A percentile compares a stretch with the other conserved stretches of the same genome.
Conservation (phyloP, 129 eudicot species). For the Kitagawia praeruptora region DNA sequence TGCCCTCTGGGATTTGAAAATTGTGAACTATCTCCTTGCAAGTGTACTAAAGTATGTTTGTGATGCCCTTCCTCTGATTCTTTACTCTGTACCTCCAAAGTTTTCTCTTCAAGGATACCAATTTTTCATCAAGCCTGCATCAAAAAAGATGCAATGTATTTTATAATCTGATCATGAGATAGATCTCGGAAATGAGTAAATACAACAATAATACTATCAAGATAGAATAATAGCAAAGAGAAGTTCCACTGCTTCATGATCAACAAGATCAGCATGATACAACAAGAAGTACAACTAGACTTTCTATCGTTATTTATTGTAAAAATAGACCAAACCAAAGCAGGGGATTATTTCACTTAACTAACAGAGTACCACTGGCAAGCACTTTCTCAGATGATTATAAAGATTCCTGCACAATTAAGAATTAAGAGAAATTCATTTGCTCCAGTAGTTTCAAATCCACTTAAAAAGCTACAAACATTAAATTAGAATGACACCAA, state of each 20-base stretch:
- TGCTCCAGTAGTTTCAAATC: no score
- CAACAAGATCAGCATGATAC: background rate
- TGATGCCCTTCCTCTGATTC: background rate
- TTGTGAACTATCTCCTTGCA: no score
- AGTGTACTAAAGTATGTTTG: no score
- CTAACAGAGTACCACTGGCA: no score
- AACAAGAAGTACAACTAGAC: background rate
- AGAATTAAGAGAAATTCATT: no score
- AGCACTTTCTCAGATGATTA: no score
- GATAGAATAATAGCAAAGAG: background rate
- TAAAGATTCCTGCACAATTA: no score
- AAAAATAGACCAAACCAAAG: background rate
- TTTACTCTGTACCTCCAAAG: slow-evolving; percentile 3
- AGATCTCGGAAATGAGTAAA: background rate
- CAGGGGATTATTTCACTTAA: background rate
- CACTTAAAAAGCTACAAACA: no score
- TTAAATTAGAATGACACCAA: no score
- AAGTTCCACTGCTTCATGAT: background rate
- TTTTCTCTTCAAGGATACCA: background rate
- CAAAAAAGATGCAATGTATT: background rate
- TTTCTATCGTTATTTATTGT: background rate
- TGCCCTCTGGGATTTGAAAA: no score
- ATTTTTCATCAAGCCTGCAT: slow-evolving; percentile 7
- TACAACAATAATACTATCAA: background rate
- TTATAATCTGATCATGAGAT: background rate